Evolutionary conservation across 2,329 filamentous ascomycete genomes (phyloP), one percentile per base, ranked within the genome.

Genomic region (Penicillium hesseltinei): DNA sequence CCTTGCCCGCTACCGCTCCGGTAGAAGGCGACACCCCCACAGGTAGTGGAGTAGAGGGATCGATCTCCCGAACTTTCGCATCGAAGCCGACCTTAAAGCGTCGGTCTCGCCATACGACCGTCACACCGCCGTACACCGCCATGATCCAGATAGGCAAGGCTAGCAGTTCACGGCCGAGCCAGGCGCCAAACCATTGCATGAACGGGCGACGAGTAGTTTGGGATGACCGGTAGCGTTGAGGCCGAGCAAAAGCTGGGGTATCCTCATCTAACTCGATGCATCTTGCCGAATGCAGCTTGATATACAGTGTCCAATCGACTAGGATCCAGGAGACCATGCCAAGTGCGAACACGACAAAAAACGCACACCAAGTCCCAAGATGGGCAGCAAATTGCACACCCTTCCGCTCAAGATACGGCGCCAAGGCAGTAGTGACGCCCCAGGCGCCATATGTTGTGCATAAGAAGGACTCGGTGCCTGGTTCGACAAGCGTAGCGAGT

Each of bases 71-170:
- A 27, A 96, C 93, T 50, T 87, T 90, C 81, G 93, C 93, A 71
- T 97, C 90, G 65, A 91, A 82, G 1, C 88, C 85, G 1, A 97
- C 92, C 66, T 84, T 84, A 71, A 97, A 97, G 29, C 80, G 83
- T 68, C 87, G 88, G 0, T 92, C 93, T 54, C 94, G 81, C 95
- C 94, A 99, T 51, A 84, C 84, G 0, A 99, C 91, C 0, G 87
- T 93, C 2, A 89, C 86, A 0, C 94, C 94, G n/a, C 93, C 88
- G 65, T 91, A 85, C 21, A 97, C 90, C 0, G 94, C 94, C 84
- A 88, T 92, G 0, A 85, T 78, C 94, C 94, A 99, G 58, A 99
- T 88, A 0, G 92, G 92, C 45, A 96, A 78, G 0, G 94, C 92
- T 9, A 97, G 79, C 0, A 84, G 63, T 75, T 99, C 94, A 33